Evolutionary conservation across 78 protist genomes (phyloP).

Genomic region (Dictyostelium purpureum): DNA sequence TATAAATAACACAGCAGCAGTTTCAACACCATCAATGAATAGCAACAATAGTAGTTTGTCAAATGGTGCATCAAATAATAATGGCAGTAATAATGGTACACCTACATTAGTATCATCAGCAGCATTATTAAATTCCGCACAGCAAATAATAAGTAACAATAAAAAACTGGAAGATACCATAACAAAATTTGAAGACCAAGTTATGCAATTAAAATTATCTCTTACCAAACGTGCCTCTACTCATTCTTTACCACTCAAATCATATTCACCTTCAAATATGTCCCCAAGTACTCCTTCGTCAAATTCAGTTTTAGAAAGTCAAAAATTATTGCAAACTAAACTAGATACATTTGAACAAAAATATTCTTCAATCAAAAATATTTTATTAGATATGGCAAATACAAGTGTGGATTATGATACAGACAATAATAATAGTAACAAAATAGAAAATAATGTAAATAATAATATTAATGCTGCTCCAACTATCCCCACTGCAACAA

Average conservation of each 20-base stretch:
- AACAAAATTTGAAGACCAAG: conserved; percentile 59
- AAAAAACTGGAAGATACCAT: conserved; percentile 41
- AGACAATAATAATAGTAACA: neutral
- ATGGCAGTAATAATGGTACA: conserved; percentile 9
- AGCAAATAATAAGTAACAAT: neutral
- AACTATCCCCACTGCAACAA: neutral
- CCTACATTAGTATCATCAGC: neutral
- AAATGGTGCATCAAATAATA: neutral
- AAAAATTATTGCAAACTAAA: conserved; percentile 15
- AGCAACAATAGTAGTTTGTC: neutral
- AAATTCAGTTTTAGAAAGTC: neutral
- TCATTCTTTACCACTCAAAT: neutral
- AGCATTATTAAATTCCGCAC: neutral
- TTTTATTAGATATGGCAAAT: conserved; percentile 35
- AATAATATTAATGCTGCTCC: neutral
- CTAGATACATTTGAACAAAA: conserved; percentile 61
- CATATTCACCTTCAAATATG: neutral
- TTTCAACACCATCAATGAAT: neutral
- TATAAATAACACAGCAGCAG: neutral
- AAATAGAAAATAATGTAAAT: neutral
- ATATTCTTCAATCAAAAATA: conserved; percentile 44
- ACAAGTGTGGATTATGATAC: neutral
- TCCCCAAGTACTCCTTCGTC: neutral
- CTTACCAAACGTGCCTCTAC: conserved; percentile 28
- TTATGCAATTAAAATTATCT: conserved; percentile 19